Conservation (phyloP, 2,329 filamentous ascomycete species). For the Hymenoscyphus albidus region DNA sequence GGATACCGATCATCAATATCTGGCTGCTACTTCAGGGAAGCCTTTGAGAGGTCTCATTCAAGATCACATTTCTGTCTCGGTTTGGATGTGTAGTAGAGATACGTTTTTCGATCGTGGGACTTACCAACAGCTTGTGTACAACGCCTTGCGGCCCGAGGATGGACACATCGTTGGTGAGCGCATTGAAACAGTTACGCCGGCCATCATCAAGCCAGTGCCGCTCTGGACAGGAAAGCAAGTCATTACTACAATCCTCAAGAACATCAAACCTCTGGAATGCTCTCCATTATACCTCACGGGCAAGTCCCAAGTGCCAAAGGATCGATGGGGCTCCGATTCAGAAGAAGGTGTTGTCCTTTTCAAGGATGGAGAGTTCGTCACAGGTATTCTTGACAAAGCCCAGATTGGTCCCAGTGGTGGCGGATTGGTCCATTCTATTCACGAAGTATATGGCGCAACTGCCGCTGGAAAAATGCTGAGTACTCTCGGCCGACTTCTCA, state of each 20-base stretch:
- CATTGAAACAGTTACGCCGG: slow-evolving; percentile 75
- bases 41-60: slow-evolving; percentile 94
- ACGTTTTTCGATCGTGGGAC: slow-evolving; percentile 83
- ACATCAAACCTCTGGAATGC: slow-evolving; percentile 75
- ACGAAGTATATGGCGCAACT: slow-evolving; percentile 88
- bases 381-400: slow-evolving; percentile 90
- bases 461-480: slow-evolving; percentile 84
- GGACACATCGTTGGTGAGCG: slow-evolving; percentile 81
- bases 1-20: slow-evolving; percentile 95
- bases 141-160: slow-evolving; percentile 81
- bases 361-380: slow-evolving; percentile 80
- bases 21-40: slow-evolving; percentile 89
- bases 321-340: slow-evolving; percentile 70
- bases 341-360: slow-evolving; percentile 83
- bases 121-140: slow-evolving; percentile 93
- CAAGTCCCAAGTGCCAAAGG: slow-evolving; percentile 72
- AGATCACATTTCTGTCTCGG: slow-evolving; percentile 94
- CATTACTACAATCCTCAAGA: slow-evolving; percentile 87
- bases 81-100: slow-evolving; percentile 85
- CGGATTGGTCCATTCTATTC: slow-evolving; percentile 85
- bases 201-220: slow-evolving; percentile 73
- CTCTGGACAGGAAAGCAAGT: slow-evolving; percentile 97
- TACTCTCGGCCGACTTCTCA: slow-evolving; percentile 83
- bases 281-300: slow-evolving; percentile 75
- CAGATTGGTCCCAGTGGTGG: slow-evolving; percentile 86